Conservation (phyloP, 2,329 filamentous ascomycete genomes). For the Claviceps cyperi region DNA sequence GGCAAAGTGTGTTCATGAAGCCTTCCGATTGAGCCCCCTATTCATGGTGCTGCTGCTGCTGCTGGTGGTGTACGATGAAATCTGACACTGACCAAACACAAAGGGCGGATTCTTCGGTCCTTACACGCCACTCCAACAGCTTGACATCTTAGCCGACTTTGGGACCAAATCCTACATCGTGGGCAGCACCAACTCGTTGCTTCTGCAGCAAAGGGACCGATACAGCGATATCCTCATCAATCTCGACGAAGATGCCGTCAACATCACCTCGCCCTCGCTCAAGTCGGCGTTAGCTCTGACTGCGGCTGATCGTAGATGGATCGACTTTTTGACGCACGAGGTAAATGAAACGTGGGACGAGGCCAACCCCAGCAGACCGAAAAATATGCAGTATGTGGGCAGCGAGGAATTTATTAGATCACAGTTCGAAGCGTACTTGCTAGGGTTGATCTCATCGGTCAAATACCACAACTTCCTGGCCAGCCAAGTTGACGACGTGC, state of each 20-base stretch:
- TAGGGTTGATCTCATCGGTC: constrained; percentile 73
- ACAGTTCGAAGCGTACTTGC: constrained; percentile 92
- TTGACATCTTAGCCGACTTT: constrained; percentile 84
- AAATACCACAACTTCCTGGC: constrained; percentile 73
- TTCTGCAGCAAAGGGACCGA: constrained; percentile 85
- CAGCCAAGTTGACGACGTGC: constrained; percentile 52
- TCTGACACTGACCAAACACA: not conserved
- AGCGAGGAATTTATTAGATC: constrained; percentile 95
- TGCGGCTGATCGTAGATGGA: constrained; percentile 83
- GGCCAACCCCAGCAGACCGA: constrained; percentile 73
- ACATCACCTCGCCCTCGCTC: constrained; percentile 67
- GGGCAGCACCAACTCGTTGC: constrained; percentile 86
- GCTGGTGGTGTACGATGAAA: not conserved
- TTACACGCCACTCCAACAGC: constrained; percentile 89
- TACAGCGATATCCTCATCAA: constrained; percentile 97
- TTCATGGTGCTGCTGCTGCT: not conserved
- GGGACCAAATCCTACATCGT: constrained; percentile 96
- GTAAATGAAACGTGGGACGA: constrained; percentile 97
- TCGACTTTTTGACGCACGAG: constrained; percentile 84
- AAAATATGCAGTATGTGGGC: constrained; percentile 84
- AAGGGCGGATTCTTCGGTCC: constrained; percentile 89
- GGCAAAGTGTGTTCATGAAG: constrained; percentile 48
- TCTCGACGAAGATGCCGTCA: constrained; percentile 77
- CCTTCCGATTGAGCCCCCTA: not conserved
- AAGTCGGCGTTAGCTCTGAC: constrained; percentile 64